These are phyloP conservation scores for Stemphylium vesicarium DNA, from an alignment of 2,329 filamentous ascomycete species.

Conservation along the genomic window DNA sequence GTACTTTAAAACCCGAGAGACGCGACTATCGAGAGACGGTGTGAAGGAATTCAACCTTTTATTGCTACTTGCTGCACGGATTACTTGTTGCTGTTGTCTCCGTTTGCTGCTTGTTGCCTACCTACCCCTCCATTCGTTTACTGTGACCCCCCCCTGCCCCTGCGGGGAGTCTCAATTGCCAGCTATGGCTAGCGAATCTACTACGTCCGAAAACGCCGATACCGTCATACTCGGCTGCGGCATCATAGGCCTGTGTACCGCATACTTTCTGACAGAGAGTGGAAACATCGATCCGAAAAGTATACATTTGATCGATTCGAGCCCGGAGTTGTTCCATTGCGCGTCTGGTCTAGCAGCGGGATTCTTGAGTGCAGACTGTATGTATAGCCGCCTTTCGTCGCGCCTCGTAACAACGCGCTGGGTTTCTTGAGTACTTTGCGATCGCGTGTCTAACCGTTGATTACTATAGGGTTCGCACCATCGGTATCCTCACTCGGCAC, in stretches of 20 bases:
- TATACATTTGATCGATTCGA: conserved; percentile 66
- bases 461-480: conserved; percentile 61
- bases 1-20: neutral
- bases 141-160: neutral
- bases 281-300: conserved; percentile 48
- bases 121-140: neutral
- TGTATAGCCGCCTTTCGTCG: conserved; percentile 10
- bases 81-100: neutral
- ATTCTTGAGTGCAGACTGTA: conserved; percentile 74
- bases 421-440: neutral
- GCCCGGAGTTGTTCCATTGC: conserved; percentile 69
- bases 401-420: neutral
- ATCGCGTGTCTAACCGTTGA: neutral
- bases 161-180: neutral
- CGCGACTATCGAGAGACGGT: too few relatives aligned
- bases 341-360: conserved; percentile 77
- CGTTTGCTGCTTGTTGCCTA: neutral
- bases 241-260: conserved; percentile 55
- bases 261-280: conserved; percentile 68
- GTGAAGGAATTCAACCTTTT: too few relatives aligned
- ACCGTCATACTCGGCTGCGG: conserved; percentile 52
- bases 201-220: conserved; percentile 10
- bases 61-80: too few relatives aligned
- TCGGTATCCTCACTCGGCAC: conserved; percentile 65
- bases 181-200: conserved; percentile 5